phyloP scores from a whole-genome alignment of 148 eudicot genomes.

The Polygonum maritimum region DNA sequence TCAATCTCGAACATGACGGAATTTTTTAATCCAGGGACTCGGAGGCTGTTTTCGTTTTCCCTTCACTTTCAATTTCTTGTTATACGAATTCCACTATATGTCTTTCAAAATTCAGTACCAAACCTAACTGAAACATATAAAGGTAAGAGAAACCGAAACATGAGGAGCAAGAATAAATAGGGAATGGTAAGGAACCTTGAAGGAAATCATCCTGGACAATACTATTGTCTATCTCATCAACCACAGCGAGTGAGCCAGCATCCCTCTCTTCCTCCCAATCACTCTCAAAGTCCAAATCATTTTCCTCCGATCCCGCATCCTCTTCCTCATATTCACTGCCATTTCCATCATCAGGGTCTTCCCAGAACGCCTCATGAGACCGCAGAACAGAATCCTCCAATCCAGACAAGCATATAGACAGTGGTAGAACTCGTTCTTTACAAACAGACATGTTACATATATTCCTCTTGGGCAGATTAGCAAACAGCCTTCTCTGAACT shows the following conservation, averaged over 20 bases:
- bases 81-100: background rate
- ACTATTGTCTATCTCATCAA: conserved; percentile 18
- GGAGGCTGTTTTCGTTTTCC: background rate
- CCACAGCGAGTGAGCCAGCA: conserved; percentile 19
- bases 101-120: background rate
- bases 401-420: background rate
- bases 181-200: conserved; percentile 31
- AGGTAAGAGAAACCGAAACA: background rate
- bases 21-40: background rate
- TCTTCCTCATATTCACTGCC: conserved; percentile 57
- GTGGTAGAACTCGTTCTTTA: background rate
- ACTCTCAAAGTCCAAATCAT: conserved; percentile 72
- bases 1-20: background rate
- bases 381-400: background rate
- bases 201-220: conserved; percentile 35
- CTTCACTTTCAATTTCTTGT: background rate
- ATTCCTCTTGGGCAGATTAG: background rate
- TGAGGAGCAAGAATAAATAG: background rate
- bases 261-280: conserved; percentile 64
- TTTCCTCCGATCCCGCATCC: conserved; percentile 35
- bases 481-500: background rate
- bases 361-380: conserved; percentile 40
- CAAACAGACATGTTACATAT: background rate
- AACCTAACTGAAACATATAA: background rate
- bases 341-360: conserved; percentile 79